phyloP scores from a whole-genome alignment of 108 stramenopile genomes.

The Nitzschia inconspicua region DNA sequence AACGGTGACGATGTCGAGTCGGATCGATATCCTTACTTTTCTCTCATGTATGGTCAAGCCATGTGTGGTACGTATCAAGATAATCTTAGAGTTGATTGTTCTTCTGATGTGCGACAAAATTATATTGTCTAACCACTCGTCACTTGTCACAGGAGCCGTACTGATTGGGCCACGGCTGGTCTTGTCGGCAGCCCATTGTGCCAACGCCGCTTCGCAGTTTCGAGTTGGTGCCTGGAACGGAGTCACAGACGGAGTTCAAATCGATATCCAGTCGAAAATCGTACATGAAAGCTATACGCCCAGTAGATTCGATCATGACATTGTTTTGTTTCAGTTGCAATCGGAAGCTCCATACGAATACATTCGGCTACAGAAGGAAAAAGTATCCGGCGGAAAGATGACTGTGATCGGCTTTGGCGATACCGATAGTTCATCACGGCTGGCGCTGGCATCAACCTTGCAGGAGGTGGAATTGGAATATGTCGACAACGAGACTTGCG shows the following conservation, averaged over 20 bases:
- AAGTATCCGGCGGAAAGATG: not conserved
- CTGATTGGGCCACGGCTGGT: conserved; percentile 48
- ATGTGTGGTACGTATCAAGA: too few species aligned
- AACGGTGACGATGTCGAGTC: not conserved
- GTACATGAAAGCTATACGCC: conserved; percentile 11
- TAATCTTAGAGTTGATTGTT: too few species aligned
- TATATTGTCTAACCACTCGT: too few species aligned
- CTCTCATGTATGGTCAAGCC: conserved; percentile 13
- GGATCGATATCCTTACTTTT: conserved; percentile 22
- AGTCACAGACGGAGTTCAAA: not conserved
- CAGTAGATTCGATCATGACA: not conserved
- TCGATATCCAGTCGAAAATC: conserved; percentile 2
- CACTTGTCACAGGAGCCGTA: too few species aligned
- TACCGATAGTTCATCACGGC: conserved; percentile 1
- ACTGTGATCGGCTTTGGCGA: conserved; percentile 32
- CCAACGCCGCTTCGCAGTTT: not conserved
- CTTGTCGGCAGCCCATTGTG: conserved; percentile 44
- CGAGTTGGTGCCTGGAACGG: conserved; percentile 2
- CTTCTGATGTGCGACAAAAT: too few species aligned
- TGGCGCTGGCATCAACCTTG: not conserved
- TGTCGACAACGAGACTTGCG: conserved; percentile 36
- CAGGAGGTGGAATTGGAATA: conserved; percentile 33
- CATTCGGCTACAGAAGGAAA: not conserved
- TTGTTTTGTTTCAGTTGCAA: not conserved
- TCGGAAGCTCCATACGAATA: not conserved